These are phyloP conservation scores for Reticulascus tulasneorum DNA, from an alignment of 2,329 filamentous ascomycete genomes.

Conservation along the genomic window DNA sequence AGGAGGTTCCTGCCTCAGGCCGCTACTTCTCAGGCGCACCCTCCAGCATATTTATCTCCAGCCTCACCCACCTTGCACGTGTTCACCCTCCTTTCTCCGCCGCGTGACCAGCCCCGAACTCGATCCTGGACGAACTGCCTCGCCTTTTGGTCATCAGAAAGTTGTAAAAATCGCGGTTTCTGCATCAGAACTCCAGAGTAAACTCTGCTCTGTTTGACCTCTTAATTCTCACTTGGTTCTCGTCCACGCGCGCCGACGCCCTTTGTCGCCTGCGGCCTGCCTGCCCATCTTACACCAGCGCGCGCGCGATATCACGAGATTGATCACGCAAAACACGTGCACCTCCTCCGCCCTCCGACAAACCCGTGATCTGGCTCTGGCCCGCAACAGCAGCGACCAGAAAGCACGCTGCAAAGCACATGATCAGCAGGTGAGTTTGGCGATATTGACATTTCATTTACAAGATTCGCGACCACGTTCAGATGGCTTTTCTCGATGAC, in stretches of 20 bases:
- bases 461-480: no score
- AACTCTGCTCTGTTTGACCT: no score
- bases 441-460: no score
- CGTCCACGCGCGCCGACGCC: no score
- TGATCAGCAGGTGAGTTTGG: conserved; percentile 45
- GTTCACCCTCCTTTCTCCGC: conserved; percentile 31
- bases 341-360: conserved; percentile 20
- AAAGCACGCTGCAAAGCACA: conserved; percentile 31
- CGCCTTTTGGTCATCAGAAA: neutral
- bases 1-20: conserved; percentile 11
- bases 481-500: no score
- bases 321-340: conserved; percentile 31
- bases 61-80: conserved; percentile 35
- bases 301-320: conserved; percentile 45
- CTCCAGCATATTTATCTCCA: conserved; percentile 28
- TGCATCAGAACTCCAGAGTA: no score
- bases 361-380: conserved; percentile 39
- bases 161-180: conserved; percentile 8
- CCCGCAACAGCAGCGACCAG: conserved; percentile 10
- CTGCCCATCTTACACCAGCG: conserved; percentile 14
- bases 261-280: no score
- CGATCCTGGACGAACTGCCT: conserved; percentile 9
- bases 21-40: conserved; percentile 1
- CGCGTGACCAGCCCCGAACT: conserved; percentile 29
- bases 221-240: no score